phyloP scores from a whole-genome alignment of 495 filamentous ascomycete genomes.

The Aspergillus bertholletiae region DNA sequence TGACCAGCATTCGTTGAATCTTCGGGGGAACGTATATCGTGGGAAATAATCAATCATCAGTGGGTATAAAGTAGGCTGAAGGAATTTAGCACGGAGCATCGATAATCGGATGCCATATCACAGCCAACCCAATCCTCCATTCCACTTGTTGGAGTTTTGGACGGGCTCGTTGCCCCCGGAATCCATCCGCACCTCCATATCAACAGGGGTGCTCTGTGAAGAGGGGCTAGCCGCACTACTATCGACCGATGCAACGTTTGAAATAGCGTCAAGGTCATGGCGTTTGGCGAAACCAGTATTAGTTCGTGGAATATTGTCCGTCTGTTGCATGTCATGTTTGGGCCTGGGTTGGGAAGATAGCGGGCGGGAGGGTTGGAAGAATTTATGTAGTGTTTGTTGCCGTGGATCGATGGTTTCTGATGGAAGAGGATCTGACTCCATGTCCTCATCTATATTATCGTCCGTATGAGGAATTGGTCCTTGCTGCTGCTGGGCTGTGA shows the following conservation, averaged over 20 bases:
- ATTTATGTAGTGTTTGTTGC: conserved; percentile 42
- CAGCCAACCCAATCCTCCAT: conserved; percentile 23
- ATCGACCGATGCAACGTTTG: conserved; percentile 14
- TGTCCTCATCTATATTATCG: conserved; percentile 25
- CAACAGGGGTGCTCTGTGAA: conserved; percentile 28
- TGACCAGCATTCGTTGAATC: conserved; percentile 4
- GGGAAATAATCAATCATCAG: neutral
- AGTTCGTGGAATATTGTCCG: conserved; percentile 18
- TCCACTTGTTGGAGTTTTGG: conserved; percentile 10
- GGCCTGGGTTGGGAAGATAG: conserved; percentile 7
- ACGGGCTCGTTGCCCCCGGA: conserved; percentile 16
- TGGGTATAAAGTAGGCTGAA: neutral
- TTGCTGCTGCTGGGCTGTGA: conserved; percentile 36
- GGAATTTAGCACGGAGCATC: neutral
- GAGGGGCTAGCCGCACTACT: conserved; percentile 25
- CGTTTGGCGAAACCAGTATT: conserved; percentile 17
- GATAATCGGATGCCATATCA: conserved; percentile 6
- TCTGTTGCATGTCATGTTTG: neutral
- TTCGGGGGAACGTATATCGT: neutral
- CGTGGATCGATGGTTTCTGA: conserved; percentile 37
- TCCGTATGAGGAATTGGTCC: conserved; percentile 11
- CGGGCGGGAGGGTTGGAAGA: conserved; percentile 38
- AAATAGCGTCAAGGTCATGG: conserved; percentile 16
- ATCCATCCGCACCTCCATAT: conserved; percentile 48
- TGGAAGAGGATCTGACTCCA: conserved; percentile 24